Conservation (phyloP, 805 yeast species). For the Candida yuanshanica region DNA sequence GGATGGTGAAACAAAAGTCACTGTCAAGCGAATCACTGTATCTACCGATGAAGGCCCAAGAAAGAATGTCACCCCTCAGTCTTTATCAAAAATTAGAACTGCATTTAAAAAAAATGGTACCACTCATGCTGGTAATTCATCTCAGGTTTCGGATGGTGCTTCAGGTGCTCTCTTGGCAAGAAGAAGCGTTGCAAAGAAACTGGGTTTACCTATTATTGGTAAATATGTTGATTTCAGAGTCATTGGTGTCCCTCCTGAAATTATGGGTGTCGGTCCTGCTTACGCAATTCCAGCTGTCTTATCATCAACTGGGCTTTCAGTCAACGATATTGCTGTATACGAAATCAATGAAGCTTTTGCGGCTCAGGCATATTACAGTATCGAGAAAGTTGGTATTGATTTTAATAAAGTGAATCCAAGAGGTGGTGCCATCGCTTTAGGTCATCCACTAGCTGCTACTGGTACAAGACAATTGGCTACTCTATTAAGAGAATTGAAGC, state of each 20-base stretch:
- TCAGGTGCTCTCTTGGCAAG: conserved; percentile 83
- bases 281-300: conserved; percentile 86
- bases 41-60: conserved; percentile 88
- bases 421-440: conserved; percentile 96
- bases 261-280: conserved; percentile 98
- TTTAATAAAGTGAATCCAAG: conserved; percentile 71
- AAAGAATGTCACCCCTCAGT: conserved; percentile 72
- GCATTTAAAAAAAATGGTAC: conserved; percentile 78
- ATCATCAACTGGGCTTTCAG: conserved; percentile 50
- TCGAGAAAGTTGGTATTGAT: conserved; percentile 62
- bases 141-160: conserved; percentile 95
- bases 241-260: conserved; percentile 94
- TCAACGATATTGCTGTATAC: conserved; percentile 64
- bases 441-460: conserved; percentile 89
- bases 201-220: conserved; percentile 68
- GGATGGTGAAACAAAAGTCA: conserved; percentile 31
- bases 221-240: conserved; percentile 73
- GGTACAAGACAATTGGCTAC: conserved; percentile 95
- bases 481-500: conserved; percentile 67
- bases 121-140: conserved; percentile 95
- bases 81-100: conserved; percentile 71
- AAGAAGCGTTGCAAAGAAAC: conserved; percentile 74
- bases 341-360: conserved; percentile 98
- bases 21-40: conserved; percentile 31
- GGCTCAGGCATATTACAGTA: conserved; percentile 81